These are phyloP conservation scores for Penicillium sp. DNA, from an alignment of 2,329 filamentous ascomycete genomes.

Conservation along the genomic window DNA sequence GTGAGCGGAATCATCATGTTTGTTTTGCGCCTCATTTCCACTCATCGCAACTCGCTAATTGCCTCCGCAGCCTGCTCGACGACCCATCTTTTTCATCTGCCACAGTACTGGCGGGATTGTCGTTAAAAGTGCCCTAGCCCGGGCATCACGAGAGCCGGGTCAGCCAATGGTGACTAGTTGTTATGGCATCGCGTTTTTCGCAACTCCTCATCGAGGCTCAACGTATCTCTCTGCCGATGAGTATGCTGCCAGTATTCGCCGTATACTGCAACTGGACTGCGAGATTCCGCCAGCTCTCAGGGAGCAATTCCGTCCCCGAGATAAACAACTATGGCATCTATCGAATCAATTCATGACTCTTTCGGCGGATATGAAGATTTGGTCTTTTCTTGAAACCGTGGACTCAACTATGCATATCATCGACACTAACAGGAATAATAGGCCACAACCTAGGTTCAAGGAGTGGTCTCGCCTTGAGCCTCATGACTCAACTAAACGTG, in stretches of 20 bases:
- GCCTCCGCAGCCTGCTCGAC: slow-evolving; percentile 22
- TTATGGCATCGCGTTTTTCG: slow-evolving; percentile 61
- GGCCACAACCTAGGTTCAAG: slow-evolving; percentile 23
- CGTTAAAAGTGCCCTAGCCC: slow-evolving; percentile 54
- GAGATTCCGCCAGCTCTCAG: slow-evolving; percentile 52
- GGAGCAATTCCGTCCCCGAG: slow-evolving; percentile 51
- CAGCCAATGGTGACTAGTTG: slow-evolving; percentile 52
- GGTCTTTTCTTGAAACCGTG: slow-evolving; percentile 62
- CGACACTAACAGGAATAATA: slow-evolving; percentile 30
- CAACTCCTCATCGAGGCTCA: slow-evolving; percentile 60
- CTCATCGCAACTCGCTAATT: not conserved
- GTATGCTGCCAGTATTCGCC: slow-evolving; percentile 54
- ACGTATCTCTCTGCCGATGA: slow-evolving; percentile 59
- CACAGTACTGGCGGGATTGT: slow-evolving; percentile 61
- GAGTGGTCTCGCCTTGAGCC: slow-evolving; percentile 64
- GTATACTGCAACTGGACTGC: slow-evolving; percentile 50
- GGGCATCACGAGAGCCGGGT: slow-evolving; percentile 28
- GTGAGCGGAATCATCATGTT: slow-evolving; percentile 23
- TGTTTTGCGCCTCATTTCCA: not conserved
- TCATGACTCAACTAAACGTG: slow-evolving; percentile 55
- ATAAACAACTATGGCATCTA: slow-evolving; percentile 47
- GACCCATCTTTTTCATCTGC: slow-evolving; percentile 58
- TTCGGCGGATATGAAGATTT: slow-evolving; percentile 57
- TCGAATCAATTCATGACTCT: slow-evolving; percentile 56
- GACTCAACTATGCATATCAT: slow-evolving; percentile 54